These are phyloP conservation scores for Vinca minor DNA, from an alignment of 257 asterid species.

Conservation along the genomic window DNA sequence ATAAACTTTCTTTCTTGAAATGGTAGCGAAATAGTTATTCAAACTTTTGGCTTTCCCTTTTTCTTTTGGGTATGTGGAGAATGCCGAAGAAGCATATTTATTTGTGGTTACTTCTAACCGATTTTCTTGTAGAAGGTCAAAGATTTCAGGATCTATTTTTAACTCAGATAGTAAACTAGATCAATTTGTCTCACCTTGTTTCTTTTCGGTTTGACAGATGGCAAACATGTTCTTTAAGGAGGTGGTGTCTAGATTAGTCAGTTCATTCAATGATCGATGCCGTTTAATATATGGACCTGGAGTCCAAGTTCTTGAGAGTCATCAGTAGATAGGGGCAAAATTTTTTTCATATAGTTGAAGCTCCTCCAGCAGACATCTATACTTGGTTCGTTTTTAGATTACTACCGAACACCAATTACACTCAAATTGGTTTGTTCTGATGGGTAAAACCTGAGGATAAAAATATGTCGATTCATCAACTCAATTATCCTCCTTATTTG, in stretches of 20 bases:
- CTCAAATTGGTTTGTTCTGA: not conserved
- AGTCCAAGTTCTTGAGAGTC: slow-evolving; percentile 46
- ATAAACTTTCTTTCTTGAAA: too few species aligned
- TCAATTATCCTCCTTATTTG: not conserved
- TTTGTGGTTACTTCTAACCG: not conserved
- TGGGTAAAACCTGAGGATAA: not conserved
- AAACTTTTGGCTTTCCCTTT: too few species aligned
- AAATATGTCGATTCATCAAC: not conserved
- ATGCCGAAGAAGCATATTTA: not conserved
- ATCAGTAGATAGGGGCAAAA: slow-evolving; percentile 22
- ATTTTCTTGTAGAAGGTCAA: not conserved
- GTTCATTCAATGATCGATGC: slow-evolving; percentile 74
- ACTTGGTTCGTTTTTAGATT: not conserved
- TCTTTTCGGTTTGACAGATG: too few species aligned
- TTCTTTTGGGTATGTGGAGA: not conserved
- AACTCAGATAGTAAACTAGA: not conserved
- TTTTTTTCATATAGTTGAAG: not conserved
- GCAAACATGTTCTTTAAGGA: slow-evolving; percentile 88
- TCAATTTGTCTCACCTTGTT: not conserved
- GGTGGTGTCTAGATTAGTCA: slow-evolving; percentile 80
- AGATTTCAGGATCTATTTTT: too few species aligned
- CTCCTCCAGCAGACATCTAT: not conserved
- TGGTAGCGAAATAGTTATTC: not conserved
- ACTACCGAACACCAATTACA: too few species aligned
- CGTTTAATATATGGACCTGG: slow-evolving; percentile 83